Evolutionary conservation across 1,139 yeast genomes (phyloP), one percentile per base, ranked within the genome.

Genomic region (Diutina mesorugosa): DNA sequence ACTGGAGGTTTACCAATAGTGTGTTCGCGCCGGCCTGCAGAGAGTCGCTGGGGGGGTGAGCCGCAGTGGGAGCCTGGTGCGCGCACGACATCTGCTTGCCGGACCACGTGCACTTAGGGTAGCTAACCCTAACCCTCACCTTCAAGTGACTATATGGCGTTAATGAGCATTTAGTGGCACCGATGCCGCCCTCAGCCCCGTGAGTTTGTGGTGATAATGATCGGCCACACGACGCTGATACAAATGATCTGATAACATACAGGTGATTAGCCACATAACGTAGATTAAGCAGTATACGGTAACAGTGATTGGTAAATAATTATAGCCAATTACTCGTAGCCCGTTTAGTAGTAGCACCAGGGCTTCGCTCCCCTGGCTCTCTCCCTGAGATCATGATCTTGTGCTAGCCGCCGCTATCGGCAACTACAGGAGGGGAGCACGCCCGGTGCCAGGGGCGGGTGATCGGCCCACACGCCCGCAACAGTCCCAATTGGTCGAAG

Each of bases 21-120:
- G 53, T 32, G 12, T 38, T 50, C 53, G 53, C 53, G 32, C 53
- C 45, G 16, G 51, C 51, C 51, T 47, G 51, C 51, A 47, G 51
- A 30, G 51, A 28, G 35, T 21, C 26, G n/a, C 41, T 6, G 41
- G 41, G 41, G n/a, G n/a, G 14, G 14, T 12, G 41, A 9, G 41
- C 41, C 41, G 10, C 41, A 12, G n/a, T 12, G 41, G 14, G n/a
- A 21, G n/a, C 41, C 41, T 35, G 41, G 41, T 35, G 14, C n/a
- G 41, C 41, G 41, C 41, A 35, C 41, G 41, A 32, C 9, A 32
- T 12, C n/a, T 35, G 10, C 41, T 5, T 5, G n/a, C 14, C 14
- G 12, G 26, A 35, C 14, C 41, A 35, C 41, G 41, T 35, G 41
- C 12, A 14, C 10, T 10, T 35, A 35, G 41, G 41, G 41, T 35